Base-by-base conservation (phyloP, 768 basidiomycete species). In the Gloeopeniophorella convolvens region DNA sequence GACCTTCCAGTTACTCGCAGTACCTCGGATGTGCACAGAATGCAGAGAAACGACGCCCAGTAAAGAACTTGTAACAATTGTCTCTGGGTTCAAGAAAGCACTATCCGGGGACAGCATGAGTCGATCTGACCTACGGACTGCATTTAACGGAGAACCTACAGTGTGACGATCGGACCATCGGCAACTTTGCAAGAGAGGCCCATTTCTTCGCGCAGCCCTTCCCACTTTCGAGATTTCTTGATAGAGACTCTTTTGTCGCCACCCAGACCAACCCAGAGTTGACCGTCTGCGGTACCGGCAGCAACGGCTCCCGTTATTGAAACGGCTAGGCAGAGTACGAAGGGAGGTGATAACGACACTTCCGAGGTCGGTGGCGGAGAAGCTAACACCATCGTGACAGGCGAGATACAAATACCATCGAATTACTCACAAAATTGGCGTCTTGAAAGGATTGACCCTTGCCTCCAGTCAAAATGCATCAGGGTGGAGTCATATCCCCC, bases 251-350 rank as follows among this genome's bases (percentile, higher is more conserved):
- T 48, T 60, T 78, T 85, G 60, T 83, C 82, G 5, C 83, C 86
- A 3, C 86, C 79, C 9, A 74, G 73, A 11, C 86, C 85, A 21
- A 89, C 57, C 71, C 79, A 80, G 4, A 90, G 60, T 32, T 78
- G 77, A 3, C 89, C 89, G 61, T 90, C 85, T 8, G 86, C 89
- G 1, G 82, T 85, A 5, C 85, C 81, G 5, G 79, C 84, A 12
- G 80, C 85, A 15, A 89, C 61, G 27, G 80, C 60, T 0, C 84
- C 87, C 4, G 68, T 72, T 0, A 72, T 50, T 3, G 82, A 82
- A 24, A 90, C 61, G 1, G 83, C 71, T 34, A 78, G 66, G 20
- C 77, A 82, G 63, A 80, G 72, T 44, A 90, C 66, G 62, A 90
- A 92, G 1, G 88, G 85, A 1, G 87, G 87, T 1, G 86, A 80